phyloP scores from a whole-genome alignment of 192 early-diverging fungal genomes.

The Entophlyctis luteolus region DNA sequence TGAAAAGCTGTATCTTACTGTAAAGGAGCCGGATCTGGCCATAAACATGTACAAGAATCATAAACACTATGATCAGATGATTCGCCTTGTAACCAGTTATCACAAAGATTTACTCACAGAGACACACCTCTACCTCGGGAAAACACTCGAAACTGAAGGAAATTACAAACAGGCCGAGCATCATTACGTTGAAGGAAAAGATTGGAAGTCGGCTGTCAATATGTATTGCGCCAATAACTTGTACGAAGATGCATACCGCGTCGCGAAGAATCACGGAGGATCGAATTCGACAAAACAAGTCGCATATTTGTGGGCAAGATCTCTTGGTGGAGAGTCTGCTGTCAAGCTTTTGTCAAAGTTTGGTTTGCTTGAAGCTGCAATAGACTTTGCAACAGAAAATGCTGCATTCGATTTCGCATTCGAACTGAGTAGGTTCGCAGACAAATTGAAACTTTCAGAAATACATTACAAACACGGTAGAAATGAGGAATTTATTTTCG shows the following conservation, averaged over 20 bases:
- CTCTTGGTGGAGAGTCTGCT: constrained; percentile 59
- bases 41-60: constrained; percentile 72
- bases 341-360: constrained; percentile 63
- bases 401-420: constrained; percentile 67
- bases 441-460: constrained; percentile 58
- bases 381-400: constrained; percentile 66
- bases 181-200: constrained; percentile 59
- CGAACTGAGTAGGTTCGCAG: constrained; percentile 57
- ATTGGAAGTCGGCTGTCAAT: constrained; percentile 64
- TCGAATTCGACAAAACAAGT: constrained; percentile 58
- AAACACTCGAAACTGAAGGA: constrained; percentile 58
- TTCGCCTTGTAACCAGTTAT: constrained; percentile 55
- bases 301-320: constrained; percentile 64
- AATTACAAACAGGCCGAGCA: constrained; percentile 62
- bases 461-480: constrained; percentile 67
- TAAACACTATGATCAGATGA: constrained; percentile 66
- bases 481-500: neutral
- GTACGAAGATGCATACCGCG: constrained; percentile 63
- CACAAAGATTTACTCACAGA: constrained; percentile 61
- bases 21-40: constrained; percentile 60
- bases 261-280: constrained; percentile 58
- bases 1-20: constrained; percentile 60
- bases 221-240: constrained; percentile 65
- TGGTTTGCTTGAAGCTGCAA: constrained; percentile 56
- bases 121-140: constrained; percentile 60